Evolutionary conservation across 208 protist species (phyloP), one percentile per base, ranked within the genome.

Genomic region (Trypanosoma caninum): DNA sequence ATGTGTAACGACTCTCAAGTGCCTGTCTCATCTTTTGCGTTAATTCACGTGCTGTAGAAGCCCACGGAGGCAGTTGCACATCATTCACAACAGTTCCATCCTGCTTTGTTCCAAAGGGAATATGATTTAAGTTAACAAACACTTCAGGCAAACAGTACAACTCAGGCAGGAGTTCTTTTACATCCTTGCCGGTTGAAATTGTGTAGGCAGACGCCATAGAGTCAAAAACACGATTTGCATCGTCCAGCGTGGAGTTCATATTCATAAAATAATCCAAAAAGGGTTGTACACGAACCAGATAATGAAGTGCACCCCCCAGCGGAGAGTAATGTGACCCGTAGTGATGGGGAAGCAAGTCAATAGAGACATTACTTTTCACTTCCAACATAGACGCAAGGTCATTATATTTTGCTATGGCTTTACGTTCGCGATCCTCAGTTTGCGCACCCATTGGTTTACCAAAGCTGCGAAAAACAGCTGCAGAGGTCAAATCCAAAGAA

Each of bases 281-380:
- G 20, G 97, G 97, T 70, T 98, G 89, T 4, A 98, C 33, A 35
- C 97, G 78, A 13, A 98, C 68, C 18, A 98, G 65, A 61, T 81
- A 98, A 53, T 87, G 83, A 27, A 97, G 60, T 10, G 97, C 93
- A 16, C 81, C 69, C 3, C 72, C 87, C 13, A 89, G 73, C 6
- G 76, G 89, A 13, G 84, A 91, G 52, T 98, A 98, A 69, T 98
- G 95, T 28, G 91, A 89, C 20, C 95, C 95, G 65, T 98, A 97
- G 46, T 97, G 83, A 67, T 91, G 97, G 37, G 61, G 57, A 7
- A 69, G 34, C 38, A 76, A 64, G 30, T 57, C 72, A 84, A 42
- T 73, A 14, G 45, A 69, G 55, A 6, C 58, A 25, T 46, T 28
- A 1, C 16, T 23, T 37, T 23, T 41, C 22, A 11, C 23, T 22